Conservation (phyloP, 495 filamentous ascomycete genomes). For the Geoglossum glabrum region DNA sequence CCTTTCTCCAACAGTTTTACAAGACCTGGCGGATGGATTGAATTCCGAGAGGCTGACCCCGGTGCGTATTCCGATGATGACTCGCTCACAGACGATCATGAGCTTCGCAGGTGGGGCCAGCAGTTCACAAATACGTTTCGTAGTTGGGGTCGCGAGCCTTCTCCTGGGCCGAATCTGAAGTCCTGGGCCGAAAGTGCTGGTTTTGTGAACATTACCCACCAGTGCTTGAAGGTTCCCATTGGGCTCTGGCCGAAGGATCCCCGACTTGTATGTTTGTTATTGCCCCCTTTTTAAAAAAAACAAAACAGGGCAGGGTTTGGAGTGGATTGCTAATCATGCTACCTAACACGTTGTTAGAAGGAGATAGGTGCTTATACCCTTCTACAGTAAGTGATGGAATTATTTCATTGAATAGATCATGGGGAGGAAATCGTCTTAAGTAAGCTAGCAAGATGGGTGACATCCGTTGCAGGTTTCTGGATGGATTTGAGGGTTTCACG, state of each 20-base stretch:
- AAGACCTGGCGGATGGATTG: conserved; percentile 10
- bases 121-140: conserved; percentile 20
- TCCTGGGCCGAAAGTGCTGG: conserved; percentile 29
- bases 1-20: conserved; percentile 11
- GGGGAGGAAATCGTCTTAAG: background rate
- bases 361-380: conserved; percentile 1
- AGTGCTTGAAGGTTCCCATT: background rate
- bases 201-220: conserved; percentile 30
- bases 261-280: conserved; percentile 1
- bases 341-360: background rate
- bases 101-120: conserved; percentile 16
- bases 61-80: conserved; percentile 32
- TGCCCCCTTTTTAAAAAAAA: no score
- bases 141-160: conserved; percentile 21
- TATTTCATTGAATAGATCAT: background rate
- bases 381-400: background rate
- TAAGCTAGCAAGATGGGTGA: background rate
- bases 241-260: conserved; percentile 5
- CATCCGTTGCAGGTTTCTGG: background rate
- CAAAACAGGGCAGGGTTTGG: no score
- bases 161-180: conserved; percentile 18
- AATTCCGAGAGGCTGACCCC: conserved; percentile 26
- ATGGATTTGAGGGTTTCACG: background rate
- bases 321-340: background rate
- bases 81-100: conserved; percentile 22